Evolutionary conservation across 1,284 basidiomycete genomes (phyloP).

Genomic region (Flammula alnicola): DNA sequence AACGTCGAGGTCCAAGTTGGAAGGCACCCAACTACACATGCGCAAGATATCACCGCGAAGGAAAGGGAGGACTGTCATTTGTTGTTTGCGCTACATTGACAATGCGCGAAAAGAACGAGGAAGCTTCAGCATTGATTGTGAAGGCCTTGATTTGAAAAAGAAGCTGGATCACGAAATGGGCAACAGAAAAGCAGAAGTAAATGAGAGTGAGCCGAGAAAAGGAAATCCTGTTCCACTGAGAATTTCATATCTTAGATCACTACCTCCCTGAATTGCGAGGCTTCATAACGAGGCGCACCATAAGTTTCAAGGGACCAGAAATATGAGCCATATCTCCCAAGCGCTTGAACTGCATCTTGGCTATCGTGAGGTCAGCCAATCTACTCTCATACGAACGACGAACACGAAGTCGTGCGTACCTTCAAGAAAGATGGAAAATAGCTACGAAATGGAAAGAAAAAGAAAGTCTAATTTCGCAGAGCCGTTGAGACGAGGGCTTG

Average conservation of each 20-base stretch:
- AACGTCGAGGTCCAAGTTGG: slow-evolving; percentile 47
- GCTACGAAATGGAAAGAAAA: too few species aligned
- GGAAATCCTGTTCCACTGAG: slow-evolving; percentile 72
- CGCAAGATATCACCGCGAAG: slow-evolving; percentile 49
- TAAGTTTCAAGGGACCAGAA: slow-evolving; percentile 22
- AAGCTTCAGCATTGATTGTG: slow-evolving; percentile 63
- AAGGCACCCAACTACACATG: slow-evolving; percentile 62
- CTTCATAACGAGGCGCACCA: slow-evolving; percentile 12
- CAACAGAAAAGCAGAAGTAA: slow-evolving; percentile 69
- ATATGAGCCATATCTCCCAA: slow-evolving; percentile 21
- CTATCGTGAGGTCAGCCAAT: neutral
- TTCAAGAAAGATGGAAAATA: slow-evolving; percentile 4
- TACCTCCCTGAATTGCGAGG: neutral
- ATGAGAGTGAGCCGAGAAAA: slow-evolving; percentile 66
- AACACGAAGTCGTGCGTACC: neutral
- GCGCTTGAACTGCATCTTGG: slow-evolving; percentile 20
- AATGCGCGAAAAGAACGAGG: slow-evolving; percentile 54
- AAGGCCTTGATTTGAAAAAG: slow-evolving; percentile 71
- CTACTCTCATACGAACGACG: neutral
- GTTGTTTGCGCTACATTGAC: slow-evolving; percentile 53
- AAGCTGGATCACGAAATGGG: slow-evolving; percentile 72
- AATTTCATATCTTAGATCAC: slow-evolving; percentile 2
- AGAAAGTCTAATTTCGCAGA: slow-evolving; percentile 9
- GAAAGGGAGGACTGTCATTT: slow-evolving; percentile 58
- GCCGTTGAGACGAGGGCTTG: slow-evolving; percentile 8